Evolutionary conservation across 1,284 basidiomycete genomes (phyloP).

Genomic region (Butyriboletus appendiculatus): DNA sequence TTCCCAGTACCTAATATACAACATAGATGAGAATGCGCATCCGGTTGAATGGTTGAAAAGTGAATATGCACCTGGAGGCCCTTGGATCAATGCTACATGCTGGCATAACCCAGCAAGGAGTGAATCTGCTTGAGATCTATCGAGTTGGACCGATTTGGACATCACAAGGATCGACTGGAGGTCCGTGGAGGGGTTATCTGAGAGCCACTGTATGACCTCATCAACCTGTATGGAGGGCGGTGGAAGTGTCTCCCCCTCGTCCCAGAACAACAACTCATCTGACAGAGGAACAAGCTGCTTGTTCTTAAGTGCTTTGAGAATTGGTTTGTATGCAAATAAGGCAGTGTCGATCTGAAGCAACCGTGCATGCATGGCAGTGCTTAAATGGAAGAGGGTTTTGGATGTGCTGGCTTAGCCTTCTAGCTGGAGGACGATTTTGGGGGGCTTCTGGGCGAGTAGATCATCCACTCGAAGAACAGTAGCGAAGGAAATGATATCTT

Average conservation of each 20-base stretch:
- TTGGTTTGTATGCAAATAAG: constrained; percentile 61
- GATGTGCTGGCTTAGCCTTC: constrained; percentile 43
- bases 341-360: constrained; percentile 62
- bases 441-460: constrained; percentile 46
- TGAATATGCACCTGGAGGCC: constrained; percentile 56
- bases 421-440: constrained; percentile 53
- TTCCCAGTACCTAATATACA: constrained; percentile 59
- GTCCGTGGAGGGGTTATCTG: constrained; percentile 39
- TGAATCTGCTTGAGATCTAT: constrained; percentile 51
- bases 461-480: constrained; percentile 55
- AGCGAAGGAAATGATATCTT: constrained; percentile 51
- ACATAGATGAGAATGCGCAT: background rate
- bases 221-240: constrained; percentile 2
- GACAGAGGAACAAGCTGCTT: constrained; percentile 46
- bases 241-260: constrained; percentile 1
- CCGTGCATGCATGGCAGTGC: constrained; percentile 37
- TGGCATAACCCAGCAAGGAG: constrained; percentile 54
- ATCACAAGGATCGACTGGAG: constrained; percentile 40
- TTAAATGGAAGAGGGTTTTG: constrained; percentile 44
- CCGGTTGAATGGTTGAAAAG: background rate
- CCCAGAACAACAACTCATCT: constrained; percentile 55
- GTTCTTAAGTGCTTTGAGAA: constrained; percentile 54
- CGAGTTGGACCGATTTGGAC: constrained; percentile 44
- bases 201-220: constrained; percentile 32
- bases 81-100: constrained; percentile 59